Evolutionary conservation across 2,329 filamentous ascomycete genomes (phyloP).

Genomic region (Monilinia fructicola): DNA sequence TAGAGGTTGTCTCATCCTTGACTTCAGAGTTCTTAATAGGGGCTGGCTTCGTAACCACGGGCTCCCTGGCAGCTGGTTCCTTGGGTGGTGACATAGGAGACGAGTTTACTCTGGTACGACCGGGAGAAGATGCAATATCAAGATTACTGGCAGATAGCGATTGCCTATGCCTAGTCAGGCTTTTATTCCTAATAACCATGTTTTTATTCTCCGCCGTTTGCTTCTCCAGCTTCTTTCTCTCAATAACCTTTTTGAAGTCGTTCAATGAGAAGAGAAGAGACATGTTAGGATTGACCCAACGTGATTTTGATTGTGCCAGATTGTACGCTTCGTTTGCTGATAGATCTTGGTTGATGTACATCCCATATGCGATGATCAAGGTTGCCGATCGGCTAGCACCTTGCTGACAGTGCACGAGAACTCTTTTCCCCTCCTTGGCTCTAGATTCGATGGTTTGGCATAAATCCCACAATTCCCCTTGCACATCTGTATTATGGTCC

Average conservation of each 20-base stretch:
- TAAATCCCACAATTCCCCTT: constrained; percentile 70
- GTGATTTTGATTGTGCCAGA: constrained; percentile 75
- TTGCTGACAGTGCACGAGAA: constrained; percentile 82
- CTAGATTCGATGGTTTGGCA: constrained; percentile 75
- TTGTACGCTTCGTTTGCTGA: constrained; percentile 83
- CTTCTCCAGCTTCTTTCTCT: constrained; percentile 49
- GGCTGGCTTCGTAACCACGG: constrained; percentile 12
- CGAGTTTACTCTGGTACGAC: constrained; percentile 53
- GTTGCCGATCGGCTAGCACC: constrained; percentile 83
- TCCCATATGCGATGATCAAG: constrained; percentile 80
- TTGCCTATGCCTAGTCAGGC: constrained; percentile 59
- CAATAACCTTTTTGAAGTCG: constrained; percentile 69
- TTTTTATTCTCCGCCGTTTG: constrained; percentile 31
- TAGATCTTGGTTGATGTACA: constrained; percentile 74
- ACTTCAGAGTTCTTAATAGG: constrained; percentile 22
- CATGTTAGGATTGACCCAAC: constrained; percentile 91
- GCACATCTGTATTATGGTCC: constrained; percentile 87
- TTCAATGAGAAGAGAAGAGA: constrained; percentile 86
- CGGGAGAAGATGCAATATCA: constrained; percentile 47
- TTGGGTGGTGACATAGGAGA: constrained; percentile 45
- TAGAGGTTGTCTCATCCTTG: constrained; percentile 23
- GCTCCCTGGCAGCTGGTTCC: constrained; percentile 25
- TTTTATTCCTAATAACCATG: constrained; percentile 45
- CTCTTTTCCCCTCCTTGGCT: constrained; percentile 70
- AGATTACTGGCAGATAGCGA: constrained; percentile 59